Percentiles rank a stretch among this genome's conserved stretches.
These are phyloP conservation scores for Coemansia biformis DNA, from an alignment of 192 early-diverging fungal genomes.

Conservation along the genomic window DNA sequence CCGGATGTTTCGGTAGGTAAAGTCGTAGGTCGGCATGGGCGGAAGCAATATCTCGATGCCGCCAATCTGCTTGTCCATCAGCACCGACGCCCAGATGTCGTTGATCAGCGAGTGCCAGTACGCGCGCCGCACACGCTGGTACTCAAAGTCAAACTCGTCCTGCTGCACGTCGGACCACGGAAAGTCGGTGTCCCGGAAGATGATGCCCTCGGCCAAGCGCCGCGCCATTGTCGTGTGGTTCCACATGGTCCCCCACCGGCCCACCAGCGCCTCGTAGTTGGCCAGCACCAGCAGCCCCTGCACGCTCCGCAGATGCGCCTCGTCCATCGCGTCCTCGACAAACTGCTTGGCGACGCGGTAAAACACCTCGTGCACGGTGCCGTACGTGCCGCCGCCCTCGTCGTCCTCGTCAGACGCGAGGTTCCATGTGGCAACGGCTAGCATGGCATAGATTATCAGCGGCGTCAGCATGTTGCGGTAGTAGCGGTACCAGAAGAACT, in stretches of 20 bases:
- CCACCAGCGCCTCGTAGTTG: slow-evolving; percentile 49
- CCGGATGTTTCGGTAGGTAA: slow-evolving; percentile 32
- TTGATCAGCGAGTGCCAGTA: slow-evolving; percentile 52
- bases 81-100: slow-evolving; percentile 46
- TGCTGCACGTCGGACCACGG: slow-evolving; percentile 44
- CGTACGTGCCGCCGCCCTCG: slow-evolving; percentile 18
- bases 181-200: slow-evolving; percentile 41
- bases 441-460: slow-evolving; percentile 46
- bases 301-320: slow-evolving; percentile 45
- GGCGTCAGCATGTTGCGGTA: slow-evolving; percentile 48
- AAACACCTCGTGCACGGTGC: slow-evolving; percentile 35
- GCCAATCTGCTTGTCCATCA: slow-evolving; percentile 49
- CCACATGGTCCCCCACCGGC: slow-evolving; percentile 50
- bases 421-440: slow-evolving; percentile 46
- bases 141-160: slow-evolving; percentile 45
- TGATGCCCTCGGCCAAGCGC: slow-evolving; percentile 43
- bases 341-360: slow-evolving; percentile 40
- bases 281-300: slow-evolving; percentile 46
- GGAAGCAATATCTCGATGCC: slow-evolving; percentile 39
- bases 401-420: slow-evolving; percentile 30
- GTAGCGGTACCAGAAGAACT: slow-evolving; percentile 50
- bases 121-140: slow-evolving; percentile 45
- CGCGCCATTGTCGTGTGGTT: slow-evolving; percentile 51
- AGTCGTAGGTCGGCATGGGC: slow-evolving; percentile 34
- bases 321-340: slow-evolving; percentile 50